phyloP scores from a whole-genome alignment of 2,329 filamentous ascomycete genomes.

The Triangularia verruculosa region DNA sequence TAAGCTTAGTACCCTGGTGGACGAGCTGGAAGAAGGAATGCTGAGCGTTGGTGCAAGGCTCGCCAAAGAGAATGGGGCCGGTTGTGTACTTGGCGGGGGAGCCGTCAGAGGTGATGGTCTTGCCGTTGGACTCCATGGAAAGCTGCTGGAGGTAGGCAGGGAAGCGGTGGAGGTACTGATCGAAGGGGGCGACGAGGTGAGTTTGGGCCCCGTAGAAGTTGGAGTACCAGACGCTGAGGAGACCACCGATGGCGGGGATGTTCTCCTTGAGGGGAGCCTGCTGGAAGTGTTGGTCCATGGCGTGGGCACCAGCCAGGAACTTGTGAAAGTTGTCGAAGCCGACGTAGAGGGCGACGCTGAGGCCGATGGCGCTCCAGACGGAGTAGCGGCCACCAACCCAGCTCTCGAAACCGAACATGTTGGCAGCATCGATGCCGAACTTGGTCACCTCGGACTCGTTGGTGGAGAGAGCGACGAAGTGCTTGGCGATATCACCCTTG shows the following conservation, averaged over 20 bases:
- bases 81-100: constrained; percentile 96
- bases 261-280: constrained; percentile 89
- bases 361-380: constrained; percentile 96
- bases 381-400: constrained; percentile 99
- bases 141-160: constrained; percentile 98
- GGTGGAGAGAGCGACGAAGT: constrained; percentile 97
- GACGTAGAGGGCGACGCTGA: constrained; percentile 92
- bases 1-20: constrained; percentile 98
- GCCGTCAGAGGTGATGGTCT: constrained; percentile 86
- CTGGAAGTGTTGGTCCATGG: constrained; percentile 98
- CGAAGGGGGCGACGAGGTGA: constrained; percentile 94
- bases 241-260: constrained; percentile 87
- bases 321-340: constrained; percentile 97
- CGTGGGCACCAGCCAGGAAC: constrained; percentile 90
- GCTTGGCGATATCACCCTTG: constrained; percentile 90
- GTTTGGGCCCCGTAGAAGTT: constrained; percentile 99
- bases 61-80: constrained; percentile 91
- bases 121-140: constrained; percentile 99
- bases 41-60: constrained; percentile 98
- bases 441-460: constrained; percentile 95
- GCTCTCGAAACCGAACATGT: constrained; percentile 99
- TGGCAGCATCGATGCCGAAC: constrained; percentile 97
- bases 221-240: constrained; percentile 97
- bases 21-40: constrained; percentile 99
- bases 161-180: constrained; percentile 99